These are phyloP conservation scores for Moesziomyces sp. DNA, from an alignment of 1,284 basidiomycete genomes.

Conservation along the genomic window DNA sequence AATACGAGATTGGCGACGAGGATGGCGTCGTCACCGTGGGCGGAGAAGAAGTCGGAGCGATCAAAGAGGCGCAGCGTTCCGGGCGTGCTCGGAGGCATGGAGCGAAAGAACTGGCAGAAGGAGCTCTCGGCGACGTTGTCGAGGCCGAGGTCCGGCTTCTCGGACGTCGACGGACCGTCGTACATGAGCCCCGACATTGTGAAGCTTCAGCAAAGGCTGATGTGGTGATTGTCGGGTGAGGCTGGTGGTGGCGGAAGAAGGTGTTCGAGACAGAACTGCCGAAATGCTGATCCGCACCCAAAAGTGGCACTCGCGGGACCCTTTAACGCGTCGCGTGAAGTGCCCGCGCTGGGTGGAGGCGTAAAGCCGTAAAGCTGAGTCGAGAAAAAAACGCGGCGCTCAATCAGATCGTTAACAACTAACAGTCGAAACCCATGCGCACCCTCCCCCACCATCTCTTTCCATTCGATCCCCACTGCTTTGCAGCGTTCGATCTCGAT, in stretches of 20 bases:
- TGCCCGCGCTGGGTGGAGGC: slow-evolving; percentile 7
- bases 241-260: slow-evolving; percentile 1
- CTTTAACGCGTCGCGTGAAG: slow-evolving; percentile 42
- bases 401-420: no score
- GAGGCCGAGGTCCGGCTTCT: slow-evolving; percentile 57
- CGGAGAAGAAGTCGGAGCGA: slow-evolving; percentile 82
- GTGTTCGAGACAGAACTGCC: not conserved
- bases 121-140: slow-evolving; percentile 55
- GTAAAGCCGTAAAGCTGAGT: not conserved
- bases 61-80: slow-evolving; percentile 66
- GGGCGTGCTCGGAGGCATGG: slow-evolving; percentile 42
- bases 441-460: no score
- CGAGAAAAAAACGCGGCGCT: no score
- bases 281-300: slow-evolving; percentile 7
- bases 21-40: slow-evolving; percentile 87
- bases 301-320: slow-evolving; percentile 29
- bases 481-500: no score
- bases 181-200: slow-evolving; percentile 66
- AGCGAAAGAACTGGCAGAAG: slow-evolving; percentile 57
- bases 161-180: slow-evolving; percentile 42
- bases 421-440: no score
- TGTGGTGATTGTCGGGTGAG: not conserved
- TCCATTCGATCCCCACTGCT: no score
- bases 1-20: slow-evolving; percentile 84
- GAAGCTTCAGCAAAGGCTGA: slow-evolving; percentile 5